These are phyloP conservation scores for Lunularia cruciata DNA, from an alignment of 225 moss, liverwort and hornwort species.

Conservation along the genomic window DNA sequence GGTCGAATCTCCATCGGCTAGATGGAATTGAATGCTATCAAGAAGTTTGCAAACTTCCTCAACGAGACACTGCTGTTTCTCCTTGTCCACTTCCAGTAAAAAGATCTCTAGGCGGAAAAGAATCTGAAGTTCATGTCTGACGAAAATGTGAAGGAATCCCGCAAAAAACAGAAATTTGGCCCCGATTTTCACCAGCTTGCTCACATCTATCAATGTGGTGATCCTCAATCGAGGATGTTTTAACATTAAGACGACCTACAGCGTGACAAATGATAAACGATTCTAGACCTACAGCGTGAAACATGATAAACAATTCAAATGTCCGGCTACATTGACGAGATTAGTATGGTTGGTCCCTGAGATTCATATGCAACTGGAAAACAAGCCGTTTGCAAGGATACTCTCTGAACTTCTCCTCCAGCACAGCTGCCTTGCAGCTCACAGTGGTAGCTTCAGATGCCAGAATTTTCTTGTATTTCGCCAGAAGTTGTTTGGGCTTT, in stretches of 20 bases:
- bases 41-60: constrained; percentile 60
- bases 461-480: constrained; percentile 43
- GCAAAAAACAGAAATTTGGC: too few relatives aligned
- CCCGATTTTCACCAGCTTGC: too few relatives aligned
- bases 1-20: constrained; percentile 59
- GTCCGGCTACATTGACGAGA: too few relatives aligned
- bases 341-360: too few relatives aligned
- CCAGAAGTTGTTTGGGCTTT: constrained; percentile 45
- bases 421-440: constrained; percentile 12
- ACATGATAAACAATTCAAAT: too few relatives aligned
- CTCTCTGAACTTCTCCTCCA: constrained; percentile 59
- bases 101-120: constrained; percentile 76
- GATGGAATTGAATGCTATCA: constrained; percentile 74
- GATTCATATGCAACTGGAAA: too few relatives aligned
- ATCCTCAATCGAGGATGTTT: too few relatives aligned
- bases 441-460: constrained; percentile 17
- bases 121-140: constrained; percentile 69
- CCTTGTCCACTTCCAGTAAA: constrained; percentile 44
- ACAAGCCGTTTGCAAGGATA: constrained; percentile 54
- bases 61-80: constrained; percentile 31
- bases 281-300: too few relatives aligned
- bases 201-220: too few relatives aligned
- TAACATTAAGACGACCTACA: too few relatives aligned
- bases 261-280: too few relatives aligned
- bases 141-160: constrained; percentile 20